Base-by-base conservation (phyloP, 2,329 filamentous ascomycete species). In the Drechslerella coelobrocha region DNA sequence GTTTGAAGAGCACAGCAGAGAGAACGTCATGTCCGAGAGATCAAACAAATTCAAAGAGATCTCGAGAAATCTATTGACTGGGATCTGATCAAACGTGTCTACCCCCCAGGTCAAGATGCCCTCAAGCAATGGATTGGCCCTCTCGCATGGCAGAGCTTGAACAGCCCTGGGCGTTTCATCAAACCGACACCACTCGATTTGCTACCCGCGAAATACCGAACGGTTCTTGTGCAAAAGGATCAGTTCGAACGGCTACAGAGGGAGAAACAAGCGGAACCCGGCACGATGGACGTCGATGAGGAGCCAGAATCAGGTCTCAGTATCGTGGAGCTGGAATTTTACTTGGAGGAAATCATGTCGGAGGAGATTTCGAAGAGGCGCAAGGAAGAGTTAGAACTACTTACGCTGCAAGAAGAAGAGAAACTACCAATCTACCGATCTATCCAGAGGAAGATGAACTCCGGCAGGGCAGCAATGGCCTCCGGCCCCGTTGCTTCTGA, bases 181-280 rank as follows among this genome's bases (percentile, higher is more conserved):
- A 63, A 63, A 29, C 60, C 60, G 9, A 63, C 60, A 19, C 60
- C 60, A 9, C 50, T 63, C 17, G 60, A 63, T n/a, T 2, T 56
- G 4, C 29, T 63, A 19, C 50, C 60, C 3, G 60, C 60, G 8
- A 7, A 34, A n/a, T 31, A 63, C n/a, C 29, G 60, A 27, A 45
- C 51, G 10, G 60, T 63, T 27, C 29, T 63, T 10, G 60, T 63
- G 7, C 60, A 63, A 17, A 63, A 63, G 19, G 51, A 63, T 39
- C 60, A 63, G 17, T 56, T 63, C 17, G 60, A 55, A 27, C 24
- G 60, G 17, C 50, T 63, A 12, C 27, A 19, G 4, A 34, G 17
- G 19, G 31, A 39, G 19, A 19, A 23, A 8, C 24, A 48, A 41
- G 39, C 34, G 31, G 50, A 52, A 14, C 7, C n/a, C 14, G 34